These are phyloP conservation scores for Silene conica DNA, from an alignment of 148 eudicot species.

Conservation along the genomic window DNA sequence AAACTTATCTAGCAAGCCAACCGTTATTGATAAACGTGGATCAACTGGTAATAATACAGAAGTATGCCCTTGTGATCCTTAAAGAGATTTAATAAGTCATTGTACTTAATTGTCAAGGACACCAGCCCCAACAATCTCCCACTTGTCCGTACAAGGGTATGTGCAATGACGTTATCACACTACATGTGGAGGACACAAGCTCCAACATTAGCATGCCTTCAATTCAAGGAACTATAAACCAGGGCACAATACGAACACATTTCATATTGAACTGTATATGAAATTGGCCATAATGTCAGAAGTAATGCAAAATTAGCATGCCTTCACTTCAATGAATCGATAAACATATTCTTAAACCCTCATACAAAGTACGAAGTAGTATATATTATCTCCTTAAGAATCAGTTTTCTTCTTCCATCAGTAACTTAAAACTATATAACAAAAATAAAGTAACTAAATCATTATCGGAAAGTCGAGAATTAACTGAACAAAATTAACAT, in stretches of 20 bases:
- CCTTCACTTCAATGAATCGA: slow-evolving; percentile 7
- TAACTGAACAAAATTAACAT: too few species aligned
- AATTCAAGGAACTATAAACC: slow-evolving; percentile 32
- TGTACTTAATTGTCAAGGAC: too few species aligned
- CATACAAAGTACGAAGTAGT: background rate
- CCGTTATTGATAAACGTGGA: too few species aligned
- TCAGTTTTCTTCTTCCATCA: slow-evolving; percentile 26
- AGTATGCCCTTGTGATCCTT: too few species aligned
- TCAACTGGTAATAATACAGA: too few species aligned
- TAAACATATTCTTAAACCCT: background rate
- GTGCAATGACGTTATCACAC: too few species aligned
- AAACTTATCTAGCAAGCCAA: too few species aligned
- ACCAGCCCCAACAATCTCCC: too few species aligned
- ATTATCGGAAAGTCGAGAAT: background rate
- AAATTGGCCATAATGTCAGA: slow-evolving; percentile 4
- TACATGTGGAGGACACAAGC: too few species aligned
- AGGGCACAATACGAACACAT: slow-evolving; percentile 20
- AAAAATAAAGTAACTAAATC: background rate
- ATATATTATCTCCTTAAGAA: slow-evolving; percentile 7
- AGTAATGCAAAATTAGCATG: slow-evolving; percentile 4
- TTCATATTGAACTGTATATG: slow-evolving; percentile 20
- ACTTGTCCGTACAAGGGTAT: too few species aligned
- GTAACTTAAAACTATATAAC: slow-evolving; percentile 14
- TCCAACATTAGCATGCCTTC: too few species aligned
- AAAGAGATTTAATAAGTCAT: too few species aligned